Evolutionary conservation across 257 asterid genomes (phyloP).

Genomic region (Primulina huaijiensis): DNA sequence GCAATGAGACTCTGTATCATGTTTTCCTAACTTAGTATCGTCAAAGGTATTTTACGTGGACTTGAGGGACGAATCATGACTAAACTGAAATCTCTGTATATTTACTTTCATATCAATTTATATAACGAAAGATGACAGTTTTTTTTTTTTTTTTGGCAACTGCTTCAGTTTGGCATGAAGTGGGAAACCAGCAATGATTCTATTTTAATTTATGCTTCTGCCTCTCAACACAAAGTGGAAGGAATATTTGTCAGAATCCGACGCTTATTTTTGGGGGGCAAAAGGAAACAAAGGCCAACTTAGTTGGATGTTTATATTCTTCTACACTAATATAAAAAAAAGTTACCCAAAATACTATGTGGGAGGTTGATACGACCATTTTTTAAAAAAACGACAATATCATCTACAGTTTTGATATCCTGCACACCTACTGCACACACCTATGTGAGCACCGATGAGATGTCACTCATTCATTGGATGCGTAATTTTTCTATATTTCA

Average conservation of each 20-base stretch:
- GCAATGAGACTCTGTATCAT: not conserved
- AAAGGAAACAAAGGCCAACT: no score
- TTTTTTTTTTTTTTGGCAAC: not conserved
- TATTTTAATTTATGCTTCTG: not conserved
- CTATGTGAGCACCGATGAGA: no score
- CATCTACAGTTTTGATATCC: no score
- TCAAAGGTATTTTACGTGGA: not conserved
- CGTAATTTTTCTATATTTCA: no score
- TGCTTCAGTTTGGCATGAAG: not conserved
- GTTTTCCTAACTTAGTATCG: not conserved
- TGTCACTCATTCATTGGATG: no score
- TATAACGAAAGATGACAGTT: not conserved
- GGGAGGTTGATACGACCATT: no score
- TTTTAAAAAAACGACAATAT: no score
- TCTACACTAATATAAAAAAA: no score
- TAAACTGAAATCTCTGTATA: constrained; percentile 20
- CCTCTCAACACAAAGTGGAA: not conserved
- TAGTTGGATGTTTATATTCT: no score
- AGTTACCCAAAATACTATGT: no score
- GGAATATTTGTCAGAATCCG: not conserved
- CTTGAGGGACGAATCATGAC: not conserved
- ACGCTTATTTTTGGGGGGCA: no score
- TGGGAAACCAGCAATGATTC: not conserved
- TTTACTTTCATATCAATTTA: not conserved
- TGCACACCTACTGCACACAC: no score